phyloP scores from a whole-genome alignment of 1,284 basidiomycete species.

The Malassezia arunalokei region DNA sequence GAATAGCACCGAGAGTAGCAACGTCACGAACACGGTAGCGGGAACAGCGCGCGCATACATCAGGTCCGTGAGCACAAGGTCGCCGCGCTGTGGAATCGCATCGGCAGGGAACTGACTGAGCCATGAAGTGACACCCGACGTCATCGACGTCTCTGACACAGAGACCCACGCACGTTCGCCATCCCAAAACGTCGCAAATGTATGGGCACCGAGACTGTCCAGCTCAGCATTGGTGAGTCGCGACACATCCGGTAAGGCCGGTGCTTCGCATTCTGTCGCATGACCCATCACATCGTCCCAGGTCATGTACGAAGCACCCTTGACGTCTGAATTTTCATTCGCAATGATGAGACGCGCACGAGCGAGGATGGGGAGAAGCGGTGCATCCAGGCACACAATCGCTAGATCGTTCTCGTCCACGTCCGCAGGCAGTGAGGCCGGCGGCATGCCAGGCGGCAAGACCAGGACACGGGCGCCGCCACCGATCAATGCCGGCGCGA shows the following conservation, averaged over 20 bases:
- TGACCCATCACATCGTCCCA: conserved; percentile 12
- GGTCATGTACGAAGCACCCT: background rate
- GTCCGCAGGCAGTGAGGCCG: background rate
- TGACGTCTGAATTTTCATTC: background rate
- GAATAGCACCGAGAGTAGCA: conserved; percentile 34
- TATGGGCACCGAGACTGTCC: conserved; percentile 1
- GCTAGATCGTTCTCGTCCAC: background rate
- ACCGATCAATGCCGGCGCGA: conserved; percentile 1
- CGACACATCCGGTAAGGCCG: conserved; percentile 5
- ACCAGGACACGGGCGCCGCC: background rate
- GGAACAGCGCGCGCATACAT: conserved; percentile 11
- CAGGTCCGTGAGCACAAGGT: conserved; percentile 25
- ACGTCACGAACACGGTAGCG: conserved; percentile 20
- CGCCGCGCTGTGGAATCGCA: conserved; percentile 27
- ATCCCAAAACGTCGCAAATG: conserved; percentile 10
- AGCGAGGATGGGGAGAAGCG: background rate
- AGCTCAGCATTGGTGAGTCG: conserved; percentile 2
- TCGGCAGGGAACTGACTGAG: conserved; percentile 21
- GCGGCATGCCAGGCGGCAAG: conserved; percentile 1
- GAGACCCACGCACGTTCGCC: conserved; percentile 2
- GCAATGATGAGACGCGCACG: background rate
- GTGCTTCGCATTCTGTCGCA: conserved; percentile 9
- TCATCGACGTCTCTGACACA: conserved; percentile 10
- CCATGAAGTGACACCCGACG: conserved; percentile 23
- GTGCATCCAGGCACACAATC: conserved; percentile 7